Conservation (phyloP, 1,284 basidiomycete species). For the Cryptococcus hybrid region DNA sequence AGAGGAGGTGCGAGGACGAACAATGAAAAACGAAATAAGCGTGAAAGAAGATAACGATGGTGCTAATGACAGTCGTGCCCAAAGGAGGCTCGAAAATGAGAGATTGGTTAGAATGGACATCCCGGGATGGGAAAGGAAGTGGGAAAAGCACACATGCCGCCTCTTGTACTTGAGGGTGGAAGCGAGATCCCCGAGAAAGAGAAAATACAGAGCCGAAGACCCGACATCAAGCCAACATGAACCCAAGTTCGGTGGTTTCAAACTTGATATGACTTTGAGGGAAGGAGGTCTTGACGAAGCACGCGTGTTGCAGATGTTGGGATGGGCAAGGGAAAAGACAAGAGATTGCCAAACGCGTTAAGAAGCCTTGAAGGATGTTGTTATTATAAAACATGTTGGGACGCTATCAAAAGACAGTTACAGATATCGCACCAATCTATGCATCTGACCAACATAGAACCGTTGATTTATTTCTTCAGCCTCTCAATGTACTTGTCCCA, state of each 20-base stretch:
- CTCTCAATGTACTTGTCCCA: slow-evolving; percentile 74
- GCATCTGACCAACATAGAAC: background rate
- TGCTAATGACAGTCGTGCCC: too few relatives aligned
- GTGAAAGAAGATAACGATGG: too few relatives aligned
- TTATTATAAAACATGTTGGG: too few relatives aligned
- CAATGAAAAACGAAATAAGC: too few relatives aligned
- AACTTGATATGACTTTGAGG: slow-evolving; percentile 9
- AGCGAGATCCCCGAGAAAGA: background rate
- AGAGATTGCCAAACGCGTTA: too few relatives aligned
- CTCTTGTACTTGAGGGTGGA: too few relatives aligned
- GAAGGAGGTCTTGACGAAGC: slow-evolving; percentile 5
- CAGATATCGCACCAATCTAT: background rate
- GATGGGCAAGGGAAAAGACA: background rate
- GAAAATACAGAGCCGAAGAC: slow-evolving; percentile 1
- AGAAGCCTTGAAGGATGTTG: too few relatives aligned
- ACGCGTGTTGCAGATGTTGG: slow-evolving; percentile 6
- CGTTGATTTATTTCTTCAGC: slow-evolving; percentile 51
- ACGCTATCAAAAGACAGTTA: background rate
- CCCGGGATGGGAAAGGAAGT: too few relatives aligned
- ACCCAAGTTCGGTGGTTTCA: slow-evolving; percentile 12
- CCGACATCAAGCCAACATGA: background rate
- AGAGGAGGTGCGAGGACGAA: too few relatives aligned
- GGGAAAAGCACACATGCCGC: too few relatives aligned
- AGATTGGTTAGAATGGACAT: background rate
- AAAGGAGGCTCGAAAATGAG: too few relatives aligned